These are phyloP conservation scores for Lavandula angustifolia DNA, from an alignment of 257 asterid genomes.

Conservation along the genomic window DNA sequence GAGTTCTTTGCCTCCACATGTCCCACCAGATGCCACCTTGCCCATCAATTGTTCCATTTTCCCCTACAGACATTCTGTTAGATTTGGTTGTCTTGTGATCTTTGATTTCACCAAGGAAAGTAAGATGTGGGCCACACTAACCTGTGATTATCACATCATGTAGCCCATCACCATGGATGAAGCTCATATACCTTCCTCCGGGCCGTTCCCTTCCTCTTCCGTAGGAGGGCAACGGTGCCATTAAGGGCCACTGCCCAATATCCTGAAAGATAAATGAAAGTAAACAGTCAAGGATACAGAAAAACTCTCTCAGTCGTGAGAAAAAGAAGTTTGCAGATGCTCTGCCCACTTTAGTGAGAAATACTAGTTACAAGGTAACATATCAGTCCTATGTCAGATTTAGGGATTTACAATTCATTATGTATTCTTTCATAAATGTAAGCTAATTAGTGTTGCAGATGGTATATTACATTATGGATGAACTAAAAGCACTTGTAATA, in stretches of 20 bases:
- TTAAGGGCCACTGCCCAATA: slow-evolving; percentile 66
- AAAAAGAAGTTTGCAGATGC: no score
- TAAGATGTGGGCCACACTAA: slow-evolving; percentile 24
- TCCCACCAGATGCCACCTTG: slow-evolving; percentile 97
- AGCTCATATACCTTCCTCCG: slow-evolving; percentile 90
- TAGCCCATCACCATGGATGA: slow-evolving; percentile 87
- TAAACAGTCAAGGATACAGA: slow-evolving; percentile 5
- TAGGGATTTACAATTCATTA: background rate
- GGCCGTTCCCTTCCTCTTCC: slow-evolving; percentile 97
- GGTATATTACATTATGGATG: background rate
- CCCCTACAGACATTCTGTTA: slow-evolving; percentile 47
- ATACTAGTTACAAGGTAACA: background rate
- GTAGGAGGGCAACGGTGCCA: slow-evolving; percentile 87
- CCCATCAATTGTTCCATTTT: slow-evolving; percentile 97
- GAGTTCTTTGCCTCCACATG: slow-evolving; percentile 91
- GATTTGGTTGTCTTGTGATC: background rate
- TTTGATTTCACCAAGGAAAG: background rate
- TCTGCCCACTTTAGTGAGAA: no score
- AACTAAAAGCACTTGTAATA: background rate
- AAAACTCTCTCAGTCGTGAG: no score
- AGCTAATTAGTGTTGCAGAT: background rate
- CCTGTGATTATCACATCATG: slow-evolving; percentile 93
- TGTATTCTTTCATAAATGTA: background rate
- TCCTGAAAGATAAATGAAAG: slow-evolving; percentile 49
- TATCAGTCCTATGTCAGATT: background rate